These are phyloP conservation scores for Salvia hispanica DNA, from an alignment of 257 asterid genomes.

Conservation along the genomic window DNA sequence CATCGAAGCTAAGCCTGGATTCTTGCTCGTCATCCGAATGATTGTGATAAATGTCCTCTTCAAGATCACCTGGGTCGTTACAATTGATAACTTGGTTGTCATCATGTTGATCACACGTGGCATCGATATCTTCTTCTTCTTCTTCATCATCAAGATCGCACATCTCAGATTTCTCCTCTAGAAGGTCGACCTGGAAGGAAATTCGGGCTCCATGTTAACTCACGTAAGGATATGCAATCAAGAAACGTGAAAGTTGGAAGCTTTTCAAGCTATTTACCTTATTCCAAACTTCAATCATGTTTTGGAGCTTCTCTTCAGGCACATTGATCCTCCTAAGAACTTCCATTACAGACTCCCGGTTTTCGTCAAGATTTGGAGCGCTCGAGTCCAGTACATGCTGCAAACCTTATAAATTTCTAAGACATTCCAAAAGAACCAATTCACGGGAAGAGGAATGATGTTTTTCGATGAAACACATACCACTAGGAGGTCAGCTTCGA, in stretches of 20 bases:
- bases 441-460: constrained; percentile 8
- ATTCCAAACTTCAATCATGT: constrained; percentile 97
- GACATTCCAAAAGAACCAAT: neutral
- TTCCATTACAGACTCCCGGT: constrained; percentile 75
- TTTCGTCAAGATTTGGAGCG: constrained; percentile 73
- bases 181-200: constrained; percentile 68
- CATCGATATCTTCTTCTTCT: constrained; percentile 48
- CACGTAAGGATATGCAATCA: neutral
- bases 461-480: constrained; percentile 43
- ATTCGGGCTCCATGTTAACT: constrained; percentile 21
- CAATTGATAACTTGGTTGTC: constrained; percentile 35
- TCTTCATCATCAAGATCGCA: constrained; percentile 45
- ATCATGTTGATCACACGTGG: constrained; percentile 36
- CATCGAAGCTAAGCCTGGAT: constrained; percentile 50
- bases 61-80: constrained; percentile 37
- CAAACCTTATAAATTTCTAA: constrained; percentile 22
- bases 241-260: neutral
- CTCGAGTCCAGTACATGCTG: constrained; percentile 98
- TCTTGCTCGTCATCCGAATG: constrained; percentile 52
- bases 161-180: constrained; percentile 41
- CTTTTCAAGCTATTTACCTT: constrained; percentile 49
- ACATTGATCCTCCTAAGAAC: constrained; percentile 84
- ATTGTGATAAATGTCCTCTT: constrained; percentile 34
- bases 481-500: constrained; percentile 97
- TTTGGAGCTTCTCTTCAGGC: constrained; percentile 72